Conservation (phyloP, 106 monocot genomes). For the Apostasia ramifera region DNA sequence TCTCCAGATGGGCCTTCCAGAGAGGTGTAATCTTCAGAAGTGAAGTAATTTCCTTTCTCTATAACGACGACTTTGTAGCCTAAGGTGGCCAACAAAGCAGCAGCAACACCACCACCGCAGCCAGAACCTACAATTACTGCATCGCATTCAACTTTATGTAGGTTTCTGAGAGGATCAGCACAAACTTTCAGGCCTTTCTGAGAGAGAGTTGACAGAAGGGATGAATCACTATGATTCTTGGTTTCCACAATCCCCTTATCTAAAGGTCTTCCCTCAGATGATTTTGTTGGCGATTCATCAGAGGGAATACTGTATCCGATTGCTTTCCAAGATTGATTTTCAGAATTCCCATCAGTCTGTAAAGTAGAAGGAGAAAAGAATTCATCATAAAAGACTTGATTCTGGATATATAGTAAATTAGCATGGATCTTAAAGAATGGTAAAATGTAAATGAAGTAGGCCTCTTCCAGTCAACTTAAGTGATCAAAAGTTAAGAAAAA, state of each 20-base stretch:
- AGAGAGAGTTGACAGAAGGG: constrained; percentile 35
- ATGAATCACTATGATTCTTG: constrained; percentile 24
- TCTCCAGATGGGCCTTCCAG: constrained; percentile 47
- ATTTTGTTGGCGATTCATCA: background rate
- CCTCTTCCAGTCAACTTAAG: no score
- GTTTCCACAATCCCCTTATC: constrained; percentile 75
- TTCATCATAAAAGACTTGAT: background rate
- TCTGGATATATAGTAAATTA: no score
- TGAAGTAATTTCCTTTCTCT: constrained; percentile 90
- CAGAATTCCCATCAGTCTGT: constrained; percentile 31
- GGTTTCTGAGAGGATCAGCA: constrained; percentile 12
- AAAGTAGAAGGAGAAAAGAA: background rate
- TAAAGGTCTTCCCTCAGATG: constrained; percentile 39
- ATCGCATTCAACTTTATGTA: constrained; percentile 52
- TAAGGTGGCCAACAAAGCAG: constrained; percentile 54
- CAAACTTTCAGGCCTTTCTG: constrained; percentile 47
- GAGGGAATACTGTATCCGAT: constrained; percentile 36
- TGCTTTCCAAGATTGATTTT: constrained; percentile 51
- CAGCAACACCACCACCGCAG: constrained; percentile 85
- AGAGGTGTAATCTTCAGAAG: constrained; percentile 56
- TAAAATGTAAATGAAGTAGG: no score
- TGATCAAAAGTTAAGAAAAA: no score
- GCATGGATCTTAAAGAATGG: no score
- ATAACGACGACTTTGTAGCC: constrained; percentile 73
- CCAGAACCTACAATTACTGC: constrained; percentile 78